Base-by-base conservation (phyloP, 768 basidiomycete species). In the Brasilioporus rufonigricans region DNA sequence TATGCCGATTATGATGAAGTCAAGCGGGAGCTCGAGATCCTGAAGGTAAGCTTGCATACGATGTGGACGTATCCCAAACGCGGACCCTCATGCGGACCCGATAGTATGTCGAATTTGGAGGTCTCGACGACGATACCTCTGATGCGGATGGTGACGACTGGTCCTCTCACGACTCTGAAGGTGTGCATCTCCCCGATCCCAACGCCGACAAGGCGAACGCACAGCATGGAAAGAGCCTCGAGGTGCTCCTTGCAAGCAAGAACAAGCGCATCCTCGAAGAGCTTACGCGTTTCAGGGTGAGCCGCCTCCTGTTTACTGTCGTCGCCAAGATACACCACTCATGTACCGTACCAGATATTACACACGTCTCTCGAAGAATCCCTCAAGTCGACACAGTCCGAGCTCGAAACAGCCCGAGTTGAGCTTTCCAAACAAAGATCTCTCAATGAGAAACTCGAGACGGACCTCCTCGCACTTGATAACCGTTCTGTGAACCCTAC, bases 11-110 rank as follows among this genome's bases (percentile, higher is more conserved):
- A 99, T 64, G 96, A 98, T 64, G 95, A 98, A 74, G 85, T 98
- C 66, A 98, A 98, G 75, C 87, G 97, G 26, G 97, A 99, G 69
- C 79, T 99, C 27, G 94, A 94, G 66, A 98, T 99, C 60, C 91
- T 98, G 92, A 98, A 99, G 84, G 97, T 91, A 46, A 44, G 74
- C 65, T 13, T 2, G 9, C 26, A n/a, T n/a, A n/a, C n/a, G n/a
- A n/a, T n/a, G n/a, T n/a, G n/a, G 5, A 27, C 4, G 2, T 6
- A 31, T 24, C 11, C 29, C 12, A n/a, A 44, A 36, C 26, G 2
- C 23, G n/a, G 40, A 23, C 12, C 1, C 21, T 45, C 18, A 54
- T 31, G 40, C 21, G 29, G 48, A 40, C 24, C 29, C 27, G 46
- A 29, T 61, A 98, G 97, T 98, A 88, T 61, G 95, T 99, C 54